A percentile compares a stretch with the other conserved stretches of the same genome.
Evolutionary conservation across 352 stramenopile species (phyloP).

Genomic region (Blastocystis sp.): DNA sequence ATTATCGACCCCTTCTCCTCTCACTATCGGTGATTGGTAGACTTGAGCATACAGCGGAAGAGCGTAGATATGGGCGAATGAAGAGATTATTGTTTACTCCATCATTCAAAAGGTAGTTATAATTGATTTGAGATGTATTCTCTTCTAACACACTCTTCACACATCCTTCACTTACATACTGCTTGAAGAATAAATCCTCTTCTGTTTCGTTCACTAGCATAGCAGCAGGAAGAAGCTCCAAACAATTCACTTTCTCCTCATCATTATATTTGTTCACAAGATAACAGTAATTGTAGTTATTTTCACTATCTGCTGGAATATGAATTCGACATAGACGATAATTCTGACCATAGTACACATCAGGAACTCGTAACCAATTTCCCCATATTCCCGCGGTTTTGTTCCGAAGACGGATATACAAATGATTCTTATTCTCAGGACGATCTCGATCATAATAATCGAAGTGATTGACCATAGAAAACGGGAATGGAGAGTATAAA

Average conservation of each 20-base stretch:
- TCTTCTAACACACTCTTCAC: not conserved
- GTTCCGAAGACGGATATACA: constrained; percentile 56
- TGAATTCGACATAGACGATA: constrained; percentile 61
- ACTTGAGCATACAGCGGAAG: not conserved
- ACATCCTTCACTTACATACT: constrained; percentile 44
- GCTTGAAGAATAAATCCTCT: constrained; percentile 37
- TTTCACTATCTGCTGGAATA: constrained; percentile 56
- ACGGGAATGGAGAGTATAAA: constrained; percentile 50
- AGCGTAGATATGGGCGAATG: not conserved
- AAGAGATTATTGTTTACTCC: constrained; percentile 33
- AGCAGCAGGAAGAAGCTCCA: constrained; percentile 19
- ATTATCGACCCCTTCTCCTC: too few species aligned
- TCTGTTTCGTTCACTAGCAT: constrained; percentile 38
- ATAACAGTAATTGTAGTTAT: constrained; percentile 66
- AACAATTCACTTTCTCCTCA: not conserved
- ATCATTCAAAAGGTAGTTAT: constrained; percentile 58
- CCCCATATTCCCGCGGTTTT: constrained; percentile 56
- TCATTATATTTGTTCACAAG: constrained; percentile 51
- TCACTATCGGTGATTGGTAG: not conserved
- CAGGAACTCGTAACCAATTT: constrained; percentile 46
- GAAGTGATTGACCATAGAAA: constrained; percentile 61
- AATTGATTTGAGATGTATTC: constrained; percentile 27
- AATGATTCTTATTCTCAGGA: constrained; percentile 44
- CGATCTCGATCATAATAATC: constrained; percentile 54
- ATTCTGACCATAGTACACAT: constrained; percentile 55